Conservation (phyloP, 306 rosid genomes). For the Fragaria iinumae region DNA sequence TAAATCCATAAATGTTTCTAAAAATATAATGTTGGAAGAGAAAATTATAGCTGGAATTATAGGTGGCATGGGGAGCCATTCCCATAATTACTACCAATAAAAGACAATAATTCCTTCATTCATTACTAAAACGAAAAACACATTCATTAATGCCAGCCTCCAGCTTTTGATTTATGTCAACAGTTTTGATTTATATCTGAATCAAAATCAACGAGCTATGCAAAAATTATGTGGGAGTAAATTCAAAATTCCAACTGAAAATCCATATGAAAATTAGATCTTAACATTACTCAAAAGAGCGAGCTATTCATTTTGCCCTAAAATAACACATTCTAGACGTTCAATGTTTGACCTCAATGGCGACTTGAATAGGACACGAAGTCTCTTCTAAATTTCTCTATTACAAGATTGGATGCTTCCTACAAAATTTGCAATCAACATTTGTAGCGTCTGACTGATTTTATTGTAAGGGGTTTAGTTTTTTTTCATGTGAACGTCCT, state of each 20-base stretch:
- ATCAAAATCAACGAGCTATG: background rate
- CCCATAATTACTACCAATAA: background rate
- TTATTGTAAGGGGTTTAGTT: too few relatives aligned
- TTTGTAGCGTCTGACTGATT: too few relatives aligned
- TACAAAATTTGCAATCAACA: too few relatives aligned
- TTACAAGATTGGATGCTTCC: too few relatives aligned
- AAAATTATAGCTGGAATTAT: background rate
- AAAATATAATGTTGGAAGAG: background rate
- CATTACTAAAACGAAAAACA: background rate
- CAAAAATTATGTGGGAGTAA: background rate
- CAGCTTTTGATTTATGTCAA: background rate
- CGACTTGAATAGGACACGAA: background rate
- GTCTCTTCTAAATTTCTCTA: background rate
- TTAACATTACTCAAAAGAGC: background rate
- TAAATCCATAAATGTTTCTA: background rate
- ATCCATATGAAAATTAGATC: background rate
- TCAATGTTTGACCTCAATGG: too few relatives aligned
- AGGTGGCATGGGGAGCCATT: background rate
- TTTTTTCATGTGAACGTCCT: too few relatives aligned
- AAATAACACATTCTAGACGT: too few relatives aligned
- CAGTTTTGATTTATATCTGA: background rate
- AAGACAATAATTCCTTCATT: background rate
- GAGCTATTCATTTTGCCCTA: background rate
- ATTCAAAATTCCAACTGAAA: too few relatives aligned
- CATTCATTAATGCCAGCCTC: background rate